These are phyloP conservation scores for Aspergillus alliaceus DNA, from an alignment of 2,329 filamentous ascomycete species.

Conservation along the genomic window DNA sequence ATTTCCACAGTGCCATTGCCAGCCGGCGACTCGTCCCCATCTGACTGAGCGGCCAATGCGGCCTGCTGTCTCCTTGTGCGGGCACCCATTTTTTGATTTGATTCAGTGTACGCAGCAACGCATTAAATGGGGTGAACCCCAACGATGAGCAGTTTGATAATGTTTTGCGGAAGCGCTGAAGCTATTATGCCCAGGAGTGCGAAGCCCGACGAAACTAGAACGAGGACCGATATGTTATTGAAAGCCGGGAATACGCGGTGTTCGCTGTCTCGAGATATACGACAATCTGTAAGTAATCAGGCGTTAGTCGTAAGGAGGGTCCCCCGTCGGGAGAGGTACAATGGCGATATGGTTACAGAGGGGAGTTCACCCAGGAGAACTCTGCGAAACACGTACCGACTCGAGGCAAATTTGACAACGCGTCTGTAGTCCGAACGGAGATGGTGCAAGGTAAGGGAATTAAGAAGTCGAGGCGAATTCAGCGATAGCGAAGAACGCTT, in stretches of 20 bases:
- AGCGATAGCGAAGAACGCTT: background rate
- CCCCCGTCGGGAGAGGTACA: background rate
- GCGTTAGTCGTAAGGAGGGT: background rate
- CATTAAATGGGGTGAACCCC: background rate
- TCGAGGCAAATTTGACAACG: background rate
- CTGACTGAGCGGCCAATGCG: slow-evolving; percentile 28
- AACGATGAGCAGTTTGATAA: background rate
- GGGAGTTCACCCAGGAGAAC: background rate
- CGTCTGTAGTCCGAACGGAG: background rate
- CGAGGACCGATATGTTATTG: background rate
- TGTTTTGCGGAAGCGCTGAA: background rate
- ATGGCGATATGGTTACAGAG: background rate
- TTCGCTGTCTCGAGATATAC: background rate
- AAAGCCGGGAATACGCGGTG: background rate
- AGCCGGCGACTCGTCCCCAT: slow-evolving; percentile 30
- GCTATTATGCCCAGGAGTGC: background rate
- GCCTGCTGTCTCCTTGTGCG: slow-evolving; percentile 43
- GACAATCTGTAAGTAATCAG: background rate
- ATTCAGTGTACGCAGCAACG: background rate
- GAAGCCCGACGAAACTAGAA: background rate
- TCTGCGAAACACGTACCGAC: background rate
- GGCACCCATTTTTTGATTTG: slow-evolving; percentile 38
- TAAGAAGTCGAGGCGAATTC: background rate
- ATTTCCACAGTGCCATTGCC: slow-evolving; percentile 32
- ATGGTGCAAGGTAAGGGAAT: background rate